Base-by-base conservation (phyloP, 2,329 filamentous ascomycete species). In the Raffaelea deltoideospora region DNA sequence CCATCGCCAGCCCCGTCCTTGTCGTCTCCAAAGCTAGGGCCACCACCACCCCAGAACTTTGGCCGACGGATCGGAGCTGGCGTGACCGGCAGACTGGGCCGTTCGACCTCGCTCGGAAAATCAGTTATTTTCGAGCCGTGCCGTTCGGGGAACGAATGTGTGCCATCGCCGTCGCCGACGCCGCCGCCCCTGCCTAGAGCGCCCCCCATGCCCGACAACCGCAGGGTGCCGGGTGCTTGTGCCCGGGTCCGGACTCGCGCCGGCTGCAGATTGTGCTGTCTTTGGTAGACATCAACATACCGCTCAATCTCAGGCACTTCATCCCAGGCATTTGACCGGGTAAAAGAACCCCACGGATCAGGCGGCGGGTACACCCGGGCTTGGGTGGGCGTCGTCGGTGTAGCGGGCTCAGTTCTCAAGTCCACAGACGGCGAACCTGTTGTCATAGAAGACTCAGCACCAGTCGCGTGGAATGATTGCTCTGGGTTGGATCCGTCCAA, bases 291-390 rank as follows among this genome's bases (percentile, higher is more conserved):
- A 44, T 83, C 81, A 37, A 96, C 82, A 53, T 95, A 98, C 44
- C 73, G 72, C 49, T 84, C 77, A 48, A 98, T 98, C 45, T 84
- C 80, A 11, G 83, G 82, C 36, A 92, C 72, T 37, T 84, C 82
- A 50, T 98, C 90, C 90, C 90, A 98, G 14, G 85, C 87, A 55
- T 96, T 98, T 35, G 66, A 72, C 33, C 76, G 70, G n/a, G 73
- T 65, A 53, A 80, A 94, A 33, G 67, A 67, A 43, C 74, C 69
- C 82, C 83, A 93, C 17, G 76, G 69, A 48, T 78, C 67, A 34
- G 69, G 60, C 27, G 65, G 51, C 3, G 58, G 36, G 19, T 35
- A 18, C 18, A 57, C 59, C 39, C 62, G 47, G 31, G 56, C 57
- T 41, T 66, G 58, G 21, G 60, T 64, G 20, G 68, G 64, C 35